Percentiles rank a stretch among this genome's conserved stretches.
Conservation (phyloP, 352 stramenopile species). For the Globisporangium perplexum region DNA sequence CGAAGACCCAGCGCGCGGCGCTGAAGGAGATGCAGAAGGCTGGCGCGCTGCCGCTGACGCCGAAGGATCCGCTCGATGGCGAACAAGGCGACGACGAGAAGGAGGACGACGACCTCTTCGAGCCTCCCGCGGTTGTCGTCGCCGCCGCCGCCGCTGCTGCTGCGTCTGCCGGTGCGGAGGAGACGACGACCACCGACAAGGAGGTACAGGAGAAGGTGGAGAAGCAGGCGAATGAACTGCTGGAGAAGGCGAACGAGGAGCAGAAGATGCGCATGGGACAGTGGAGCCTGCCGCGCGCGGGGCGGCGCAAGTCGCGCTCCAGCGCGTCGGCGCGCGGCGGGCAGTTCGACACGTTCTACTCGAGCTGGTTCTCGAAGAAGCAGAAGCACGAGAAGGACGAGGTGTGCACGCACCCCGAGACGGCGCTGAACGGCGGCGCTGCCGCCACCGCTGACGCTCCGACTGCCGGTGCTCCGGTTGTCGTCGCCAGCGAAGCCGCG, state of each 20-base stretch:
- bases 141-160: constrained; percentile 12
- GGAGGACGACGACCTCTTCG: constrained; percentile 7
- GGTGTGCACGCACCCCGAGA: constrained; percentile 5
- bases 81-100: constrained; percentile 48
- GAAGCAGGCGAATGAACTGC: constrained; percentile 13
- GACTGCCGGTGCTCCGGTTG: background rate
- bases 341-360: constrained; percentile 72
- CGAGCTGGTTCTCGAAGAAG: constrained; percentile 68
- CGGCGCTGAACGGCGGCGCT: background rate
- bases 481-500: background rate
- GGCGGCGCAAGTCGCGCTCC: constrained; percentile 33
- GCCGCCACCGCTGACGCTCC: background rate
- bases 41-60: constrained; percentile 7
- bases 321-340: constrained; percentile 31
- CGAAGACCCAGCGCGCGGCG: background rate
- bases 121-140: background rate
- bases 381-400: constrained; percentile 26
- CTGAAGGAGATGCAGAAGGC: constrained; percentile 8
- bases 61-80: constrained; percentile 26
- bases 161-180: no score
- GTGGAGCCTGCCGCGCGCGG: constrained; percentile 57
- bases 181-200: constrained; percentile 8
- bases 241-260: constrained; percentile 30
- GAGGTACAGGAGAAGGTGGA: constrained; percentile 18
- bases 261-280: constrained; percentile 64